Conservation (phyloP, 768 basidiomycete genomes). For the Suillus hirtellus region DNA sequence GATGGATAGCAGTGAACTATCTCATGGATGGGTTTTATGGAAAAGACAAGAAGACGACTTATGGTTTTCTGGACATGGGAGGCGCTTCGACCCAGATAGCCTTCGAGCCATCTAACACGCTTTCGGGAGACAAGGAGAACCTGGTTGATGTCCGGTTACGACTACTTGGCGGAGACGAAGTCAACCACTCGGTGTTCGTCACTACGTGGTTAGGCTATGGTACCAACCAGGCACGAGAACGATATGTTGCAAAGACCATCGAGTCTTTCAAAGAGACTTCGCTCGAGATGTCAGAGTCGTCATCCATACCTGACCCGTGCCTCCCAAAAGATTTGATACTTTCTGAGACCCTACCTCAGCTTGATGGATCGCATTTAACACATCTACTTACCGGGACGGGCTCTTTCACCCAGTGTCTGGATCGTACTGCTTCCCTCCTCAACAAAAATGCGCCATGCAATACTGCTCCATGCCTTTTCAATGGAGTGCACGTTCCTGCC, state of each 20-base stretch:
- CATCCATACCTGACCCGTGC: slow-evolving; percentile 81
- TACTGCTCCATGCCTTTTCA: slow-evolving; percentile 87
- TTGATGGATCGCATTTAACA: slow-evolving; percentile 42
- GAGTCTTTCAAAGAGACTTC: slow-evolving; percentile 36
- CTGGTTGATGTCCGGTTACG: slow-evolving; percentile 82
- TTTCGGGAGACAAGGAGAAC: slow-evolving; percentile 47
- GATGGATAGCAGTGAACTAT: slow-evolving; percentile 99
- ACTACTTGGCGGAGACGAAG: slow-evolving; percentile 80
- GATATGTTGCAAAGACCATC: slow-evolving; percentile 75
- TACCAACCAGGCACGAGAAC: slow-evolving; percentile 93
- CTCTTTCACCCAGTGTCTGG: slow-evolving; percentile 83
- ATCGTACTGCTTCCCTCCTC: slow-evolving; percentile 70
- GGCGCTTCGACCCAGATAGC: slow-evolving; percentile 99
- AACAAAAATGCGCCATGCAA: slow-evolving; percentile 85
- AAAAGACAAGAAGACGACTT: slow-evolving; percentile 69
- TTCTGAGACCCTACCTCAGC: slow-evolving; percentile 53
- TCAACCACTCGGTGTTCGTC: slow-evolving; percentile 91
- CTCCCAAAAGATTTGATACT: slow-evolving; percentile 75
- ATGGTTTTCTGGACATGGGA: slow-evolving; percentile 99
- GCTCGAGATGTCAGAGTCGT: slow-evolving; percentile 20
- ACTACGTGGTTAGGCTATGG: slow-evolving; percentile 99
- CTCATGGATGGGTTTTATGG: slow-evolving; percentile 93
- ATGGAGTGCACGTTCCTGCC: slow-evolving; percentile 89
- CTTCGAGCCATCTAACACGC: slow-evolving; percentile 80
- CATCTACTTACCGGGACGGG: slow-evolving; percentile 83